These are phyloP conservation scores for Rhodotorula paludigena DNA, from an alignment of 768 basidiomycete genomes.

Conservation along the genomic window DNA sequence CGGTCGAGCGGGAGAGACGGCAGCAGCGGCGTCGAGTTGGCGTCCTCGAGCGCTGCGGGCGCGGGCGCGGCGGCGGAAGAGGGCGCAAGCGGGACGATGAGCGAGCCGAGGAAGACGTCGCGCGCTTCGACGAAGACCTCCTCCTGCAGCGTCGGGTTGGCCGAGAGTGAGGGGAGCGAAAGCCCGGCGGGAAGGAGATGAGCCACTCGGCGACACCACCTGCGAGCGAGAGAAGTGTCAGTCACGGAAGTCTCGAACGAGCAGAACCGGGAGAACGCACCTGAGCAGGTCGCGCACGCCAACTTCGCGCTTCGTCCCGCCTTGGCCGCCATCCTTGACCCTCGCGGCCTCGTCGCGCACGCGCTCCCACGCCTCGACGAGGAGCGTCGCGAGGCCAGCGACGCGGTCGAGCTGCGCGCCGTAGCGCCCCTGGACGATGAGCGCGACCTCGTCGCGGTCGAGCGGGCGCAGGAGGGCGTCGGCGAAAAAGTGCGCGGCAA, in stretches of 20 bases:
- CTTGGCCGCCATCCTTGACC: constrained; percentile 32
- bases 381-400: constrained; percentile 51
- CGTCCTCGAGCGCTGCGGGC: constrained; percentile 55
- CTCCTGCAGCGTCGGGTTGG: constrained; percentile 72
- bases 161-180: constrained; percentile 54
- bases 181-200: constrained; percentile 54
- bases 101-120: constrained; percentile 71
- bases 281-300: constrained; percentile 54
- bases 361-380: constrained; percentile 67
- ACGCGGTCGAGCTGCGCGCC: constrained; percentile 53
- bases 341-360: constrained; percentile 52
- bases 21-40: constrained; percentile 58
- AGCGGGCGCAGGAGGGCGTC: constrained; percentile 65
- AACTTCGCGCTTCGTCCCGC: constrained; percentile 47
- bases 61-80: constrained; percentile 53
- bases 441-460: constrained; percentile 60
- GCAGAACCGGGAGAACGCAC: constrained; percentile 3
- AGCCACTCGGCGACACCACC: constrained; percentile 72
- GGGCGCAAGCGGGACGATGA: constrained; percentile 52
- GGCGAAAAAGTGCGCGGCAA: constrained; percentile 76
- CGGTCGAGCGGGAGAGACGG: constrained; percentile 53
- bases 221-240: constrained; percentile 61
- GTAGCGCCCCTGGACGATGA: constrained; percentile 67
- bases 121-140: constrained; percentile 81
- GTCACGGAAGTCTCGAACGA: not conserved